Base-by-base conservation (phyloP, 2,329 filamentous ascomycete genomes). In the Pseudopithomyces chartarum region DNA sequence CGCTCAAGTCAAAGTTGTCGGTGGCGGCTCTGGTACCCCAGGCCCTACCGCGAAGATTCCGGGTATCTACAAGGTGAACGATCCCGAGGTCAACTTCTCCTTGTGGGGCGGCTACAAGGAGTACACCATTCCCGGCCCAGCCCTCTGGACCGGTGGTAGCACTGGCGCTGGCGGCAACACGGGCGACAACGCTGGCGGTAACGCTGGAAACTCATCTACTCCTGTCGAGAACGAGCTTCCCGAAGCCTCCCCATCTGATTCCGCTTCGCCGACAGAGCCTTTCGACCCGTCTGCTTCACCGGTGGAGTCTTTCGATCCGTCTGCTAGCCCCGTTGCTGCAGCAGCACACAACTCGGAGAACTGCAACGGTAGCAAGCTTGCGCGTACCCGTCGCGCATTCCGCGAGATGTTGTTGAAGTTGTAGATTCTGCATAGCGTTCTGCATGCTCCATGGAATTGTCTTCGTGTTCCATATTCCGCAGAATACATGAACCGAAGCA, bases 41-140 rank as follows among this genome's bases (percentile, higher is more conserved):
- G 73, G 70, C 56, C 66, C 71, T 3, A 34, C 51, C 12, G 78
- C 76, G n/a, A 64, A 76, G 17, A 82, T 80, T 56, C 83, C 81
- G 8, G 73, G 74, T 44, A 76, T 85, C 26, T 88, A 87, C 79
- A 84, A 75, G 55, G 74, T 77, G 64, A 71, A 76, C 51, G 84
- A 87, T 5, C 32, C 45, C 5, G 45, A 29, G 7, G 19, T 48
- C 17, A 19, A 33, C 15, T 13, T 48, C 11, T 33, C 29, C 22
- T 23, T 48, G 6, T 48, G 32, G 32, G 15, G 23, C 19, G 10
- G 15, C 6, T 29, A 13, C n/a, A 36, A 11, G 32, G n/a, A 17
- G 7, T 46, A 46, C 29, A 34, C 44, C 8, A 19, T 29, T 3
- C 44, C 44, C 3, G 44, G 44, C 17, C 29, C 29, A 20, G 17